Percentiles rank a stretch among this genome's conserved stretches.
phyloP scores from a whole-genome alignment of 164 flowering plant genomes.

The Santalum album region DNA sequence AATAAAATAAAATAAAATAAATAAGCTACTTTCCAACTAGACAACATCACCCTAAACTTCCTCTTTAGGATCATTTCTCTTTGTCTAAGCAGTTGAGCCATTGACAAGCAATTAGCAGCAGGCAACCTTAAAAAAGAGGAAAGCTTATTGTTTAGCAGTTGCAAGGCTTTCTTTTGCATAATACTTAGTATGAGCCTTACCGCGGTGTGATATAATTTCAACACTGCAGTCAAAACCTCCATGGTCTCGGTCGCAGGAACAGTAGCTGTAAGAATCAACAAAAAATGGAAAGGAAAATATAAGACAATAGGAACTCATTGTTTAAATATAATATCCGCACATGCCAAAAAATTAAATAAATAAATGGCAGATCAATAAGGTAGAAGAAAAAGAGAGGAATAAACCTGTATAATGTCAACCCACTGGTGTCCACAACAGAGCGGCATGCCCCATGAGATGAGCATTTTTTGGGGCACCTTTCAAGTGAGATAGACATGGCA shows the following conservation, averaged over 20 bases:
- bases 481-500: slow-evolving; percentile 54
- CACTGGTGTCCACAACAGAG: slow-evolving; percentile 54
- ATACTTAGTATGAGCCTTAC: slow-evolving; percentile 17
- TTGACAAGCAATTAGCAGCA: too few relatives aligned
- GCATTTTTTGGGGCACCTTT: slow-evolving; percentile 77
- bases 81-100: too few relatives aligned
- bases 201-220: slow-evolving; percentile 58
- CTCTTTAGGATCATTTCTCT: too few relatives aligned
- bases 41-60: too few relatives aligned
- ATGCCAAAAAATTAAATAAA: neutral
- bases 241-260: slow-evolving; percentile 74
- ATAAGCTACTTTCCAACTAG: too few relatives aligned
- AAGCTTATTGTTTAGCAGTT: too few relatives aligned
- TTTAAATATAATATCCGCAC: too few relatives aligned
- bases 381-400: neutral
- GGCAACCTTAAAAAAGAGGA: too few relatives aligned
- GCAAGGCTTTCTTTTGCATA: too few relatives aligned
- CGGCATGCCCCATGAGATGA: slow-evolving; percentile 66
- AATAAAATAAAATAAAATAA: too few relatives aligned
- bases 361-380: neutral
- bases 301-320: too few relatives aligned
- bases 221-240: slow-evolving; percentile 94
- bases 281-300: neutral
- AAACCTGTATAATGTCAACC: slow-evolving; percentile 71
- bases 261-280: slow-evolving; percentile 46